phyloP scores from a whole-genome alignment of 208 protist genomes.

The Trypanosoma scelopori region DNA sequence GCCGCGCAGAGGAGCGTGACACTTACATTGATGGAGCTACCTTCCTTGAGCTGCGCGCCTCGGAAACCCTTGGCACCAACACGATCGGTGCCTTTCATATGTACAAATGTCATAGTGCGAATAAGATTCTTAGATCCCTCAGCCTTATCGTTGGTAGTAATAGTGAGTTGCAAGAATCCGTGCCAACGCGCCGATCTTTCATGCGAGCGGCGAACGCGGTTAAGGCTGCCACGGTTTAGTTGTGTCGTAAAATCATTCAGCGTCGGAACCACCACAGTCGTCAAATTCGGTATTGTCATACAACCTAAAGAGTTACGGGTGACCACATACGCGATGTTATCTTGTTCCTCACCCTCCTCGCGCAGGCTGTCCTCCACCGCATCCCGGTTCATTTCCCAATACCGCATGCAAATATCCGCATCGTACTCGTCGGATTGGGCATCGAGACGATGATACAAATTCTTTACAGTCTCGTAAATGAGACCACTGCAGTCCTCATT shows the following conservation, averaged over 20 bases:
- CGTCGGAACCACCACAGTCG: constrained; percentile 48
- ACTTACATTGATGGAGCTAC: constrained; percentile 82
- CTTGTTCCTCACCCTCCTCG: constrained; percentile 28
- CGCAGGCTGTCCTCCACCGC: constrained; percentile 66
- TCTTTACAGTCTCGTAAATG: constrained; percentile 81
- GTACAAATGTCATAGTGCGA: constrained; percentile 84
- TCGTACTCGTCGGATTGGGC: constrained; percentile 41
- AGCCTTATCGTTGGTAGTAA: constrained; percentile 68
- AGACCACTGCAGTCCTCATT: constrained; percentile 64
- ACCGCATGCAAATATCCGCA: constrained; percentile 65
- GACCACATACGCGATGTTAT: constrained; percentile 33
- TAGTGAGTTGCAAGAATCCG: constrained; percentile 80
- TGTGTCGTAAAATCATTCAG: constrained; percentile 71
- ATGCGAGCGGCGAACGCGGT: constrained; percentile 50
- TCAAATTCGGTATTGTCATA: constrained; percentile 71
- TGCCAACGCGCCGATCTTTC: constrained; percentile 76
- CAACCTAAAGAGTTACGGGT: constrained; percentile 70
- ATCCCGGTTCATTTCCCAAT: constrained; percentile 90
- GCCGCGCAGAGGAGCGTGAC: constrained; percentile 76
- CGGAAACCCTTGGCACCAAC: constrained; percentile 64
- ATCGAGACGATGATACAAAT: constrained; percentile 75
- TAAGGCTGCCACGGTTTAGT: constrained; percentile 57
- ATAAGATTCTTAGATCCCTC: constrained; percentile 56
- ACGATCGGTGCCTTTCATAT: constrained; percentile 85
- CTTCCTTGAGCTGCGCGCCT: constrained; percentile 47